Conservation (phyloP, 2,329 filamentous ascomycete genomes). For the Trichoderma pleuroti region DNA sequence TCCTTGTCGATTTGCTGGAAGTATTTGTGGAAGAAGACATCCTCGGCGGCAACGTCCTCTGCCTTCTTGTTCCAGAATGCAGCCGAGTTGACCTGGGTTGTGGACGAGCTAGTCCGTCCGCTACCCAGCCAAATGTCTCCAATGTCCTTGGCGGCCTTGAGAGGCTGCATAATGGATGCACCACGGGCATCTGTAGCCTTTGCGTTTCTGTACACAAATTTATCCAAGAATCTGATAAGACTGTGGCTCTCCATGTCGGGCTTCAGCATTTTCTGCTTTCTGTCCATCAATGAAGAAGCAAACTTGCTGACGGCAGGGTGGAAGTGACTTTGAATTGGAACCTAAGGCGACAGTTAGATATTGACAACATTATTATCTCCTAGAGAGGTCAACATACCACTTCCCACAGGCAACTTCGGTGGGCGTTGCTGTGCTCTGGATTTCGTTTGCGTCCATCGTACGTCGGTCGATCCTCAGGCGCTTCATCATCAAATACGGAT, state of each 20-base stretch:
- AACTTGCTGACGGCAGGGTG: constrained; percentile 90
- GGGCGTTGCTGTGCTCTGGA: constrained; percentile 89
- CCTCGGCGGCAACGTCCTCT: constrained; percentile 84
- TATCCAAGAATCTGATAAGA: constrained; percentile 91
- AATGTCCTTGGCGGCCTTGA: constrained; percentile 52
- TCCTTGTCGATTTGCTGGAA: constrained; percentile 72
- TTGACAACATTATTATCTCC: neutral
- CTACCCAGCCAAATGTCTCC: constrained; percentile 56
- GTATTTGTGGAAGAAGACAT: constrained; percentile 98
- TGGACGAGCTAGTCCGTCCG: constrained; percentile 40
- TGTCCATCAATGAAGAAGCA: constrained; percentile 66
- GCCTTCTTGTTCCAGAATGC: constrained; percentile 87
- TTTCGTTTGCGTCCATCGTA: constrained; percentile 92
- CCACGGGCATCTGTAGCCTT: constrained; percentile 73
- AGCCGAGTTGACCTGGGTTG: constrained; percentile 69
- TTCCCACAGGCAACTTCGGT: constrained; percentile 91
- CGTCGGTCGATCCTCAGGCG: constrained; percentile 39
- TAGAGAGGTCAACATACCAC: constrained; percentile 49
- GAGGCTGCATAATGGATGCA: constrained; percentile 93
- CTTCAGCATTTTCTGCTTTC: constrained; percentile 73
- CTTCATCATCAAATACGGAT: constrained; percentile 61
- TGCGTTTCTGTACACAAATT: constrained; percentile 95
- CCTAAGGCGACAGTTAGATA: constrained; percentile 28
- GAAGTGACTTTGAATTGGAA: constrained; percentile 61
- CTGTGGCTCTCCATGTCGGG: constrained; percentile 88